These are phyloP conservation scores for Mycothermus thermophilus DNA, from an alignment of 495 filamentous ascomycete species.

Conservation along the genomic window DNA sequence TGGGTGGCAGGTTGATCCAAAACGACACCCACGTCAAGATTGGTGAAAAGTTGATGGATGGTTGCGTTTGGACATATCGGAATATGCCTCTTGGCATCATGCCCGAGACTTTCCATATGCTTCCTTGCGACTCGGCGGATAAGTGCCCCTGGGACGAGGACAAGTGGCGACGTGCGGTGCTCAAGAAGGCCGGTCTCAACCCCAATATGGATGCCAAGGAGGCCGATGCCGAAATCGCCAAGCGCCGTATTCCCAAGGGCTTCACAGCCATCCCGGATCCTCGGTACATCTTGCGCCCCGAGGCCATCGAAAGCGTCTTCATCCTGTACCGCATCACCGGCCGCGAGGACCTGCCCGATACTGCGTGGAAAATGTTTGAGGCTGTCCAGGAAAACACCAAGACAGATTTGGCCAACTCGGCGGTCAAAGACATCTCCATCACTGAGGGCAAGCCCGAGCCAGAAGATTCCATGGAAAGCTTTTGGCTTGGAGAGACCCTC, in stretches of 20 bases:
- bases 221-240: constrained; percentile 30
- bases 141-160: constrained; percentile 59
- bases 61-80: constrained; percentile 76
- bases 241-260: constrained; percentile 51
- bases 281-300: constrained; percentile 61
- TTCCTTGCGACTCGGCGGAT: constrained; percentile 44
- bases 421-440: constrained; percentile 28
- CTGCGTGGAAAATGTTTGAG: constrained; percentile 48
- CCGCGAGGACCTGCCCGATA: constrained; percentile 34
- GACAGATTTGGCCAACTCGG: constrained; percentile 38
- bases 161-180: constrained; percentile 28
- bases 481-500: constrained; percentile 37
- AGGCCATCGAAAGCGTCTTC: constrained; percentile 54
- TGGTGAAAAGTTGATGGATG: constrained; percentile 60
- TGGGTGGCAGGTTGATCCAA: constrained; percentile 59
- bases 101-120: constrained; percentile 55
- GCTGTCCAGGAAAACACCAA: constrained; percentile 33
- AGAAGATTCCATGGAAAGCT: constrained; percentile 38
- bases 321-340: constrained; percentile 57
- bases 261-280: constrained; percentile 43
- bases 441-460: constrained; percentile 12
- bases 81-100: constrained; percentile 62
- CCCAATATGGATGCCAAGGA: constrained; percentile 5
- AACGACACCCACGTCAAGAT: constrained; percentile 54
- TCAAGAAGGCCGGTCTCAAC: constrained; percentile 3